phyloP scores from a whole-genome alignment of 2,329 filamentous ascomycete genomes.

The Arthroderma sp. region DNA sequence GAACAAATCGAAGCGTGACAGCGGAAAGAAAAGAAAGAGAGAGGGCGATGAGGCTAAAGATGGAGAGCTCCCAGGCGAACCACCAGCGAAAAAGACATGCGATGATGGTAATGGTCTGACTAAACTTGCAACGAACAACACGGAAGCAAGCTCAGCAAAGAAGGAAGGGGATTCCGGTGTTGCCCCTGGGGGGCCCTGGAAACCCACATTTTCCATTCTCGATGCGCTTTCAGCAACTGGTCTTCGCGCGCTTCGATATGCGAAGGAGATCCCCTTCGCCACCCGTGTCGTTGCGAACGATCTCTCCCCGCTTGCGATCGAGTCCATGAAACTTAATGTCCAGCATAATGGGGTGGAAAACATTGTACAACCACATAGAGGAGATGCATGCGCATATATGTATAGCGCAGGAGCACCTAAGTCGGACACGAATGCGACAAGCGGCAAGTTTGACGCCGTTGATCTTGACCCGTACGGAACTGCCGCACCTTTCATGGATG shows the following conservation, averaged over 20 bases:
- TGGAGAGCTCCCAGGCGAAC: not conserved
- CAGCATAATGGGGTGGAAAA: slow-evolving; percentile 63
- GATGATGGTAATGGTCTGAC: not conserved
- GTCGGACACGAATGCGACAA: slow-evolving; percentile 24
- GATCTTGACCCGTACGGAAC: slow-evolving; percentile 95
- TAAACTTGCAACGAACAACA: slow-evolving; percentile 1
- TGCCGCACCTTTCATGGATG: slow-evolving; percentile 82
- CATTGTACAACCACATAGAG: slow-evolving; percentile 58
- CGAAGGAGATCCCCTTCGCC: slow-evolving; percentile 73
- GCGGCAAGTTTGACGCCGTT: slow-evolving; percentile 69
- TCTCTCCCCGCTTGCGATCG: slow-evolving; percentile 60
- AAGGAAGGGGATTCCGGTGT: slow-evolving; percentile 2
- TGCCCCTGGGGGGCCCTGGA: slow-evolving; percentile 13
- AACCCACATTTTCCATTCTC: slow-evolving; percentile 61
- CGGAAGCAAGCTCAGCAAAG: not conserved
- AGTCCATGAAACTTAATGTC: slow-evolving; percentile 73
- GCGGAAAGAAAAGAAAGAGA: slow-evolving; percentile 25
- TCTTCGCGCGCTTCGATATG: slow-evolving; percentile 79
- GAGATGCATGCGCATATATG: slow-evolving; percentile 86
- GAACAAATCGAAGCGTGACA: slow-evolving; percentile 23
- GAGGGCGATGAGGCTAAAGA: slow-evolving; percentile 3
- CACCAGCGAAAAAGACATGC: not conserved
- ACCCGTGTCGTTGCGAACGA: slow-evolving; percentile 84
- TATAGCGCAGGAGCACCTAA: slow-evolving; percentile 49
- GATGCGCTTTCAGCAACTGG: slow-evolving; percentile 92